Conservation (phyloP, 495 filamentous ascomycete genomes). For the Penicillium antarcticum region DNA sequence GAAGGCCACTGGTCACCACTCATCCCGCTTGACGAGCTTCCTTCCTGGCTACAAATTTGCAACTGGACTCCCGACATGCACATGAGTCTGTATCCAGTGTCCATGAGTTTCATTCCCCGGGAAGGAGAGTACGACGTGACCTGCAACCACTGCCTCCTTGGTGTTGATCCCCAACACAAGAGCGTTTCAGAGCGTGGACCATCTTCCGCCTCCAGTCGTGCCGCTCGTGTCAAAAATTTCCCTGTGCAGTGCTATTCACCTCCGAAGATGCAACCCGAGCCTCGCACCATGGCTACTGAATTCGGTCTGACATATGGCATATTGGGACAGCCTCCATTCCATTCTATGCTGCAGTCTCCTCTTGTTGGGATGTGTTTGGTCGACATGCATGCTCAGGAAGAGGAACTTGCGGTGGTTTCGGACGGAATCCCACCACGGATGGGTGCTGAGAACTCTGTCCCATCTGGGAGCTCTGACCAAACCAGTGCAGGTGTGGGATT, state of each 20-base stretch:
- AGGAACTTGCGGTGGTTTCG: no score
- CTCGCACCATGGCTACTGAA: no score
- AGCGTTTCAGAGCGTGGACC: slow-evolving; percentile 26
- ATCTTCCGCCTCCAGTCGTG: slow-evolving; percentile 1
- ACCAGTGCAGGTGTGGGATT: no score
- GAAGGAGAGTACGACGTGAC: slow-evolving; percentile 38
- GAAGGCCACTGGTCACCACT: slow-evolving; percentile 24
- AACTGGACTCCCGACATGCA: slow-evolving; percentile 18
- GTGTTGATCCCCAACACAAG: slow-evolving; percentile 26
- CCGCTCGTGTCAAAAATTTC: slow-evolving; percentile 3
- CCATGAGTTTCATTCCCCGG: slow-evolving; percentile 21
- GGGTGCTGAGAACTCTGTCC: background rate
- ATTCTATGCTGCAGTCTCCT: slow-evolving; percentile 13
- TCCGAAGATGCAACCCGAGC: no score
- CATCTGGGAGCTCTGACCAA: background rate
- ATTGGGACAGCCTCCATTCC: slow-evolving; percentile 15
- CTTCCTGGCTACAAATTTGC: slow-evolving; percentile 33
- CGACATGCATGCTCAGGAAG: background rate
- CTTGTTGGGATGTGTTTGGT: slow-evolving; percentile 20
- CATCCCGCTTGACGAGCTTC: slow-evolving; percentile 38
- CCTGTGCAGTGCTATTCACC: background rate
- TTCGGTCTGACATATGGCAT: background rate
- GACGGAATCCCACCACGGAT: background rate
- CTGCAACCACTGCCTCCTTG: slow-evolving; percentile 31
- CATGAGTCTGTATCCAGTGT: slow-evolving; percentile 22